A percentile compares a stretch with the other conserved stretches of the same genome.
Conservation (phyloP, 2,329 filamentous ascomycete genomes). For the Phialophora tarda region DNA sequence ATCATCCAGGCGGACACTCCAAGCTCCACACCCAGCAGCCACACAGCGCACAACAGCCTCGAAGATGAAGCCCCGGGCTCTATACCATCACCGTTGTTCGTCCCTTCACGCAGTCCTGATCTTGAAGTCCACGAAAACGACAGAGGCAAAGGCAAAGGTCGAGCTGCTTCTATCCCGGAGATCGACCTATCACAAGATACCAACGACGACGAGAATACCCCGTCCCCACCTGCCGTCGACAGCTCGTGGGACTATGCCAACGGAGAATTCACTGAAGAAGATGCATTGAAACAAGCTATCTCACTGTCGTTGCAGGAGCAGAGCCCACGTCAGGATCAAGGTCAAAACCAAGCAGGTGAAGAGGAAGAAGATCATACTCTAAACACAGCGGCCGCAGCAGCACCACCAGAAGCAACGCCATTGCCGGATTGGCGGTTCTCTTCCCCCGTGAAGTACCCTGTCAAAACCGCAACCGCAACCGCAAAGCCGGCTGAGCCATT, state of each 20-base stretch:
- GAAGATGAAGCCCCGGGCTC: background rate
- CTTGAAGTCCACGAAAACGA: background rate
- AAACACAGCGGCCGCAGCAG: background rate
- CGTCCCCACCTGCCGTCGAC: background rate
- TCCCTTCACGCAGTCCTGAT: background rate
- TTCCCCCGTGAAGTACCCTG: background rate
- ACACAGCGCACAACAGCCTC: slow-evolving; percentile 8
- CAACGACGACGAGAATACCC: background rate
- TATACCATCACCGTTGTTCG: background rate
- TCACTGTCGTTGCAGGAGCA: slow-evolving; percentile 41
- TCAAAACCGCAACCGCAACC: background rate
- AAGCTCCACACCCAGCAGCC: slow-evolving; percentile 9
- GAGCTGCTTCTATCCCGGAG: slow-evolving; percentile 13
- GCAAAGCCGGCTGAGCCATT: background rate
- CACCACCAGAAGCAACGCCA: background rate
- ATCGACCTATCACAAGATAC: slow-evolving; percentile 27
- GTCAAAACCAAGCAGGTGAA: background rate
- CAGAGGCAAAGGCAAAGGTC: slow-evolving; percentile 18
- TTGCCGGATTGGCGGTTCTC: background rate
- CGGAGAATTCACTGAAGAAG: slow-evolving; percentile 40
- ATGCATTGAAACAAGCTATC: slow-evolving; percentile 45
- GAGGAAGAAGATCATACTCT: background rate
- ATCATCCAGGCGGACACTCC: background rate
- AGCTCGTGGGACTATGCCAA: slow-evolving; percentile 1
- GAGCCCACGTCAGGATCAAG: background rate